phyloP scores from a whole-genome alignment of 2,329 filamentous ascomycete genomes.

The Fusarium floridanum region DNA sequence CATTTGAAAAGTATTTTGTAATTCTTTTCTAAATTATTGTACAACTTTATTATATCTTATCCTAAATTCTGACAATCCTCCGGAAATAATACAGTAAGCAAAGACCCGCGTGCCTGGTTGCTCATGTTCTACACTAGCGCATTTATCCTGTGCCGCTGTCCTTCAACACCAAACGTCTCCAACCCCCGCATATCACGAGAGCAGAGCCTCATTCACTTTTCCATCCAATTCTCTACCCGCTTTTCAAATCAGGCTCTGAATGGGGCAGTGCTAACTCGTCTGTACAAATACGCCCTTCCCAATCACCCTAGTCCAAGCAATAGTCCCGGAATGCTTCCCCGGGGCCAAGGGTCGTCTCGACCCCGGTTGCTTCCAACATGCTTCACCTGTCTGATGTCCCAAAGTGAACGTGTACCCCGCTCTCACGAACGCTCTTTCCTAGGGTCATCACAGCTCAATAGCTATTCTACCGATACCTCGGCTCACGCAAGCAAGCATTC shows the following conservation, averaged over 20 bases:
- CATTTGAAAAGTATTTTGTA: not conserved
- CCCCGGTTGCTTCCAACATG: not conserved
- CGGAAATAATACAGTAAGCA: too few species aligned
- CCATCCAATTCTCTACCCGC: not conserved
- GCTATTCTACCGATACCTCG: conserved; percentile 63
- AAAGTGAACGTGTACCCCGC: not conserved
- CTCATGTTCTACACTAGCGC: not conserved
- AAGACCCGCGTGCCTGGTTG: not conserved
- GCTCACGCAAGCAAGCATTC: conserved; percentile 66
- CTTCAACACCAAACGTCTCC: not conserved
- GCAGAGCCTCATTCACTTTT: not conserved
- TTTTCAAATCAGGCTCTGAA: not conserved
- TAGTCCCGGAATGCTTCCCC: not conserved
- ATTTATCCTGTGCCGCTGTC: not conserved
- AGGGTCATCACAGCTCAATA: conserved; percentile 55
- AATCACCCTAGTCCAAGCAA: not conserved
- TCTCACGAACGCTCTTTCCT: not conserved
- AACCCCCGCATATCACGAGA: not conserved
- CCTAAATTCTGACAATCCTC: not conserved
- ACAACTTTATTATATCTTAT: not conserved
- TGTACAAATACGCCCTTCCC: not conserved
- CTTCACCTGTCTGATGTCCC: not conserved
- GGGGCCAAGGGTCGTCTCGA: not conserved
- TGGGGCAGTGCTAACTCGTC: not conserved
- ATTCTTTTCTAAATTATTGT: not conserved